Evolutionary conservation across 495 filamentous ascomycete species (phyloP).

Genomic region (Aspergillus avenaceus): DNA sequence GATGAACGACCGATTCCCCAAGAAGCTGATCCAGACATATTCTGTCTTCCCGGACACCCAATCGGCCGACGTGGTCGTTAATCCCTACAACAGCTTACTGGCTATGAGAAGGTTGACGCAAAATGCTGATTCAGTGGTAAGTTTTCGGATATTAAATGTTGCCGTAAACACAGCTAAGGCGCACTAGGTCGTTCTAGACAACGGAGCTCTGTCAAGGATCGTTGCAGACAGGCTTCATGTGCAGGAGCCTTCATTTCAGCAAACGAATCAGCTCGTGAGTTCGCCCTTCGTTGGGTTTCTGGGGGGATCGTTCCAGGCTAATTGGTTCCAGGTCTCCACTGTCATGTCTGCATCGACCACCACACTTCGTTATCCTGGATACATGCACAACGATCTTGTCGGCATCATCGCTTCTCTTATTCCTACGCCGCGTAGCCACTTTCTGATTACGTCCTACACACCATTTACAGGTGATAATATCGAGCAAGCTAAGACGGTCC

Average conservation of each 20-base stretch:
- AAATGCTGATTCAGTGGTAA: slow-evolving; percentile 90
- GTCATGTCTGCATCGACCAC: slow-evolving; percentile 99
- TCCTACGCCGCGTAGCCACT: slow-evolving; percentile 93
- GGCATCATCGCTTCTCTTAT: slow-evolving; percentile 95
- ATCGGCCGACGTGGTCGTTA: slow-evolving; percentile 88
- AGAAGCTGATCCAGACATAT: slow-evolving; percentile 98
- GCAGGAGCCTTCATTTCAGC: slow-evolving; percentile 89
- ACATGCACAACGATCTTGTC: slow-evolving; percentile 99
- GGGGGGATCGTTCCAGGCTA: slow-evolving; percentile 1
- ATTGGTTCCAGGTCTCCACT: slow-evolving; percentile 62
- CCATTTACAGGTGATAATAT: slow-evolving; percentile 95
- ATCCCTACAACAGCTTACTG: slow-evolving; percentile 95
- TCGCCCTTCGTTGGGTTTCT: not conserved
- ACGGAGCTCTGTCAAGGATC: slow-evolving; percentile 88
- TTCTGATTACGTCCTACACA: slow-evolving; percentile 96
- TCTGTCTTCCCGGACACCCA: slow-evolving; percentile 95
- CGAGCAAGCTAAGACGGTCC: slow-evolving; percentile 92
- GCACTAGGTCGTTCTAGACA: slow-evolving; percentile 80
- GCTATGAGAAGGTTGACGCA: slow-evolving; percentile 87
- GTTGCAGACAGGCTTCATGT: slow-evolving; percentile 92
- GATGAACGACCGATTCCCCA: slow-evolving; percentile 95
- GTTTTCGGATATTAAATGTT: slow-evolving; percentile 3
- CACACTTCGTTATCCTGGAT: slow-evolving; percentile 92
- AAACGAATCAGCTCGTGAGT: slow-evolving; percentile 88
- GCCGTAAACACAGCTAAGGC: not conserved